These are phyloP conservation scores for Venturiaceae sp. DNA, from an alignment of 2,329 filamentous ascomycete genomes.

Conservation along the genomic window DNA sequence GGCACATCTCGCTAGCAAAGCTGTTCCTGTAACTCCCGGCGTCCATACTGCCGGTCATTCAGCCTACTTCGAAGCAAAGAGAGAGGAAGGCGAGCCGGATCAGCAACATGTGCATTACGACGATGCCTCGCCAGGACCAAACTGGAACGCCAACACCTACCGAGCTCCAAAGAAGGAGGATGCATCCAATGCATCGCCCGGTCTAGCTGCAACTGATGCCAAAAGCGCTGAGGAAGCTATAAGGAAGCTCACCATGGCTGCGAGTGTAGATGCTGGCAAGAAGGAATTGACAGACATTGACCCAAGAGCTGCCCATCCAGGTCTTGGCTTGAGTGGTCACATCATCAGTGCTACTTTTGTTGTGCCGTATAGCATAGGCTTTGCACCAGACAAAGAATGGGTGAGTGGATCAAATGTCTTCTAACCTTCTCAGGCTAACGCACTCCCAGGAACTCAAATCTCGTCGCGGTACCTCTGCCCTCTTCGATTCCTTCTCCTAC, in stretches of 20 bases:
- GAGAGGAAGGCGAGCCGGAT: conserved; percentile 5
- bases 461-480: conserved; percentile 78
- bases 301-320: conserved; percentile 45
- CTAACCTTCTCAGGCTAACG: conserved; percentile 10
- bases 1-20: neutral
- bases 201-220: neutral
- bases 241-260: neutral
- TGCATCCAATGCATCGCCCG: neutral
- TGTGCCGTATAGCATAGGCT: conserved; percentile 50
- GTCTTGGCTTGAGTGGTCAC: conserved; percentile 48
- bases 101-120: conserved; percentile 15
- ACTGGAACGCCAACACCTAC: conserved; percentile 24
- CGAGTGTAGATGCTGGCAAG: neutral
- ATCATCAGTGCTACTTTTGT: conserved; percentile 56
- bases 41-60: conserved; percentile 23
- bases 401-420: conserved; percentile 23
- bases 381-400: conserved; percentile 45
- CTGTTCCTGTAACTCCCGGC: conserved; percentile 32
- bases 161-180: conserved; percentile 4
- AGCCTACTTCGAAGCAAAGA: conserved; percentile 24
- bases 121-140: conserved; percentile 20
- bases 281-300: conserved; percentile 23
- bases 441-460: conserved; percentile 55
- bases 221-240: neutral
- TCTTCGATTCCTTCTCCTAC: conserved; percentile 85